These are phyloP conservation scores for Penicillium canescens DNA, from an alignment of 495 filamentous ascomycete species.

Conservation along the genomic window DNA sequence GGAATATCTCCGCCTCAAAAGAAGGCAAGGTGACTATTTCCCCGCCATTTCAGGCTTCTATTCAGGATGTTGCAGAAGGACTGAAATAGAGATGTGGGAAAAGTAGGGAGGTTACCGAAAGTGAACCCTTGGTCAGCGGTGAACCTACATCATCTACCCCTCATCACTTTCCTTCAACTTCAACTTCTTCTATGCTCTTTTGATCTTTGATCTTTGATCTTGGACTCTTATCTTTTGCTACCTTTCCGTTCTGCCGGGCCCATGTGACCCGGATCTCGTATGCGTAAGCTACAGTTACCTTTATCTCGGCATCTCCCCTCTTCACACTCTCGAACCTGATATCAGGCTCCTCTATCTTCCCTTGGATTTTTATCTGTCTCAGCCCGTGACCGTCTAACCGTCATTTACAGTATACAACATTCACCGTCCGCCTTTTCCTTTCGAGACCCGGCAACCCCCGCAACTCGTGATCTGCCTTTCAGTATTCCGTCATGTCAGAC, in stretches of 20 bases:
- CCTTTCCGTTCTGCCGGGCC: neutral
- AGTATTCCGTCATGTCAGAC: constrained; percentile 27
- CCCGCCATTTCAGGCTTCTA: too few species aligned
- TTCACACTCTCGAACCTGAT: too few species aligned
- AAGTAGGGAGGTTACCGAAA: too few species aligned
- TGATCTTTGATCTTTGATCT: constrained; percentile 8
- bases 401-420: neutral
- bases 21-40: too few species aligned
- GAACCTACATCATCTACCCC: constrained; percentile 22
- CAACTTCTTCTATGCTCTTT: constrained; percentile 13
- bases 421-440: neutral
- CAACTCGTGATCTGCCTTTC: constrained; percentile 4
- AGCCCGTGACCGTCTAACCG: neutral
- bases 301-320: neutral
- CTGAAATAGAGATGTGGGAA: too few species aligned
- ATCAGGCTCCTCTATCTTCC: too few species aligned
- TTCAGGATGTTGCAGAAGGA: too few species aligned
- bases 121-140: too few species aligned
- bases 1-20: too few species aligned
- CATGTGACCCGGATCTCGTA: neutral
- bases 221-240: constrained; percentile 7
- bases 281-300: neutral
- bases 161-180: constrained; percentile 16
- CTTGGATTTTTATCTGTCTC: too few species aligned
- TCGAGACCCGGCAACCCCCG: neutral